Conservation (phyloP, 306 rosid species). For the Oxytropis ochrocephala region DNA sequence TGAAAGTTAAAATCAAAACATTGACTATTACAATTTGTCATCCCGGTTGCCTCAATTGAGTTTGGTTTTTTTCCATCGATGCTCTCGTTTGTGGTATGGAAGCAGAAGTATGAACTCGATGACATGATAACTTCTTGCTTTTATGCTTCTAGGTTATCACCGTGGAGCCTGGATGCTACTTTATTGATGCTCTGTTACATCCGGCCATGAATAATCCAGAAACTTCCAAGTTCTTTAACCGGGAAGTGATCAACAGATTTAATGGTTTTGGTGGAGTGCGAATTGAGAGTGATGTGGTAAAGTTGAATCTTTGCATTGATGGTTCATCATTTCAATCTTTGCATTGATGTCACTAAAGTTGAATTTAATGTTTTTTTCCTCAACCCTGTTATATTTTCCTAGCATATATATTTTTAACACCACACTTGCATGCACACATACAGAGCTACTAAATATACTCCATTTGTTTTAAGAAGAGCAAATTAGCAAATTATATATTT, state of each 20-base stretch:
- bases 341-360: neutral
- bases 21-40: neutral
- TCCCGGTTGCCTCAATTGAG: constrained; percentile 13
- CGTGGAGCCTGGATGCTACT: constrained; percentile 96
- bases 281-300: constrained; percentile 81
- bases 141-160: constrained; percentile 67
- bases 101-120: constrained; percentile 11
- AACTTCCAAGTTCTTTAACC: constrained; percentile 60
- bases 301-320: neutral
- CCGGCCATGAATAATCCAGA: constrained; percentile 59
- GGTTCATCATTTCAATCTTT: neutral
- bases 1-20: constrained; percentile 5
- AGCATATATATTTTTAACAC: neutral
- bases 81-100: neutral
- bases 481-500: neutral
- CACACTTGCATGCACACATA: neutral
- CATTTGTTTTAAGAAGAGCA: neutral
- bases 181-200: constrained; percentile 68
- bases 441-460: neutral
- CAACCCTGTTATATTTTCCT: neutral
- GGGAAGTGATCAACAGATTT: constrained; percentile 47
- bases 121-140: constrained; percentile 12
- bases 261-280: constrained; percentile 79
- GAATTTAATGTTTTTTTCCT: neutral
- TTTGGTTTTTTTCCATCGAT: neutral